phyloP scores from a whole-genome alignment of 1,284 basidiomycete genomes.

The Sanghuangporus baumii region DNA sequence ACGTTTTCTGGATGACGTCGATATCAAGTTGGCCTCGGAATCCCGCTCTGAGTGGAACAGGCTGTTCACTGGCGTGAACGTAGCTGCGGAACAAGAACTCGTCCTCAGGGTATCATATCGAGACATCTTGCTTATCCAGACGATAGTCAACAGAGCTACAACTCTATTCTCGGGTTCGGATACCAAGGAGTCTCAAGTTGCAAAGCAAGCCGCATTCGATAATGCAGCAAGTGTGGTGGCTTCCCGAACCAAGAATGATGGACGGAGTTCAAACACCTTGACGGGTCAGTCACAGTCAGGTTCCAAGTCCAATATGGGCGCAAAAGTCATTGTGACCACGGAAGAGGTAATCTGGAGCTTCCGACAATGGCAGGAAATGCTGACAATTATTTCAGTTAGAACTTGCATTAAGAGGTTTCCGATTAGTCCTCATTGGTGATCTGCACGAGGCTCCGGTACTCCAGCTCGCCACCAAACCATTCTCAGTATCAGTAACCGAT shows the following conservation, averaged over 20 bases:
- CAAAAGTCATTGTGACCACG: constrained; percentile 17
- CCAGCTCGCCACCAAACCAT: constrained; percentile 83
- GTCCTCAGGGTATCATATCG: constrained; percentile 90
- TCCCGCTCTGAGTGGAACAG: constrained; percentile 69
- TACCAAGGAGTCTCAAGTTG: constrained; percentile 16
- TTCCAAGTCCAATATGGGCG: not conserved
- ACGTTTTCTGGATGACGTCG: constrained; percentile 91
- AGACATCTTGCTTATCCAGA: constrained; percentile 87
- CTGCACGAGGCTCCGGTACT: constrained; percentile 93
- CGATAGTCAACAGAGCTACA: constrained; percentile 87
- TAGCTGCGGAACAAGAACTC: constrained; percentile 74
- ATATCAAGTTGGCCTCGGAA: constrained; percentile 85
- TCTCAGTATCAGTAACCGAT: constrained; percentile 80
- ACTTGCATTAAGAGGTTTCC: constrained; percentile 84
- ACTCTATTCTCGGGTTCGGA: constrained; percentile 46
- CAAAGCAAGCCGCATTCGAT: constrained; percentile 12
- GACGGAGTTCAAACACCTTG: constrained; percentile 64
- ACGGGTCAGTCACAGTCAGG: constrained; percentile 30
- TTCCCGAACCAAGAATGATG: constrained; percentile 5
- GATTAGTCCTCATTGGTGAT: constrained; percentile 92
- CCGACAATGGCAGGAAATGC: not conserved
- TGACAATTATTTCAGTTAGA: constrained; percentile 50
- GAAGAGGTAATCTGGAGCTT: constrained; percentile 15
- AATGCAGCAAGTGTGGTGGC: constrained; percentile 11
- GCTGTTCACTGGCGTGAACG: constrained; percentile 81